Evolutionary conservation across 2,329 filamentous ascomycete species (phyloP).

Genomic region (Arthroderma sp.): DNA sequence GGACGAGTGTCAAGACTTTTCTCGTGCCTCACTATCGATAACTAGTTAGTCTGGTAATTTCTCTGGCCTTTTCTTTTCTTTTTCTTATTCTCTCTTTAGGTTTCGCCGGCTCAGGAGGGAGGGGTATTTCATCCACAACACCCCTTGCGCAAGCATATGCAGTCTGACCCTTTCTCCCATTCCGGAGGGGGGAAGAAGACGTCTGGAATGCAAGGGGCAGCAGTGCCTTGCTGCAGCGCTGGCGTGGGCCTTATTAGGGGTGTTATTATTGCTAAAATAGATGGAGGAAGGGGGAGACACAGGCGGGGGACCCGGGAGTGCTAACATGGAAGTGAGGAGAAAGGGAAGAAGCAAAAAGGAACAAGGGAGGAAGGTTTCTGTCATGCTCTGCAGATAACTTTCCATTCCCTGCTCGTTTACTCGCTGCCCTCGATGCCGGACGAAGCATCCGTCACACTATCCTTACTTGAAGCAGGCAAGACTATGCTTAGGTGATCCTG

Average conservation of each 20-base stretch:
- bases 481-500: not conserved
- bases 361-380: not conserved
- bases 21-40: not conserved
- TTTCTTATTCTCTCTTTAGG: not conserved
- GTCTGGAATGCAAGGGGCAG: conserved; percentile 1
- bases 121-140: not conserved
- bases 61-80: not conserved
- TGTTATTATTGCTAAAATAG: not conserved
- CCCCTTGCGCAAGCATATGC: not conserved
- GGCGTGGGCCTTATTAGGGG: not conserved
- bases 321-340: not conserved
- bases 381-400: conserved; percentile 4
- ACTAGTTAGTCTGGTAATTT: too few relatives aligned
- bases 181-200: not conserved
- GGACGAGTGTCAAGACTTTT: not conserved
- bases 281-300: not conserved
- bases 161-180: not conserved
- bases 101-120: not conserved
- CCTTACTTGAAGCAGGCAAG: not conserved
- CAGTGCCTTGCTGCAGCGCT: conserved; percentile 2
- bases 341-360: not conserved
- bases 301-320: not conserved
- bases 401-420: not conserved
- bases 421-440: not conserved
- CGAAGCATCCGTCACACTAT: not conserved